Conservation (phyloP, 1,284 basidiomycete genomes). For the Xanthoconium separans region DNA sequence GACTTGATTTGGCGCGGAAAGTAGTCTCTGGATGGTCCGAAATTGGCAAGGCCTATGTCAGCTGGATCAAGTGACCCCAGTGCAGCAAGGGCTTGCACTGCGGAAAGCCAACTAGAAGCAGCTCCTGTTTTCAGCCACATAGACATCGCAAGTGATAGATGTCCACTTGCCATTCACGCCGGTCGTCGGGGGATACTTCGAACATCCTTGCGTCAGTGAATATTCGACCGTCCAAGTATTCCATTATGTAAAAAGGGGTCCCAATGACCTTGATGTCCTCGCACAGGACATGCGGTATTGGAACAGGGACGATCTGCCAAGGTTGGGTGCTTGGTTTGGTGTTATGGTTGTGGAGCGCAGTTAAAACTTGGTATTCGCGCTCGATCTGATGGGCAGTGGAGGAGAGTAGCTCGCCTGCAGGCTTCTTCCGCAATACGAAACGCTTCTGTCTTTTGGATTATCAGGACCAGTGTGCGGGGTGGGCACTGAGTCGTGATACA, state of each 20-base stretch:
- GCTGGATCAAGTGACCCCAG: slow-evolving; percentile 72
- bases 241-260: slow-evolving; percentile 95
- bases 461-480: slow-evolving; percentile 6
- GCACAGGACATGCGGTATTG: slow-evolving; percentile 82
- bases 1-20: slow-evolving; percentile 93
- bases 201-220: slow-evolving; percentile 85
- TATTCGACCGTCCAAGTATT: slow-evolving; percentile 90
- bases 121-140: not conserved
- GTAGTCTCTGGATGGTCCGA: slow-evolving; percentile 79
- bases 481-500: slow-evolving; percentile 17
- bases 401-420: slow-evolving; percentile 83
- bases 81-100: slow-evolving; percentile 28
- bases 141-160: not conserved
- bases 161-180: slow-evolving; percentile 64
- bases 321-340: slow-evolving; percentile 48
- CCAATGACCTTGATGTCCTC: slow-evolving; percentile 78
- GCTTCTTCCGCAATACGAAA: slow-evolving; percentile 93
- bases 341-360: slow-evolving; percentile 76
- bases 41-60: slow-evolving; percentile 70
- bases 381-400: slow-evolving; percentile 94
- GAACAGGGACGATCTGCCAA: slow-evolving; percentile 74
- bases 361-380: slow-evolving; percentile 83
- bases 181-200: slow-evolving; percentile 59
- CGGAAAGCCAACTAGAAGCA: slow-evolving; percentile 23
- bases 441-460: slow-evolving; percentile 51